Base-by-base conservation (phyloP, 345 rosid species). In the Anacardium occidentale region DNA sequence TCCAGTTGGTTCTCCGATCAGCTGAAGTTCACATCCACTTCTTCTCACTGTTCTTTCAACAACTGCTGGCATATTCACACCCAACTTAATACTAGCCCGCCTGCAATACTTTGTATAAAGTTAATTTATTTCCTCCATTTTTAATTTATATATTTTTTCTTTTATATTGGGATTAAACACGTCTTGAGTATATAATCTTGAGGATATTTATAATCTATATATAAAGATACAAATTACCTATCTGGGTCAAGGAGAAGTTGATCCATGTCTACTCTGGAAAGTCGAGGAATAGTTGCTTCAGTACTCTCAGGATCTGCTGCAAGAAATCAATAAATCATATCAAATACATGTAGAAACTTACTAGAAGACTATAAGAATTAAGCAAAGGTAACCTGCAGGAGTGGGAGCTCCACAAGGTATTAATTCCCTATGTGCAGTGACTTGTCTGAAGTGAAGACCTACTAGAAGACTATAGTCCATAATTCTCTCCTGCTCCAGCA, bases 391-490 rank as follows among this genome's bases (percentile, higher is more conserved):
- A 83, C 84, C 90, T 14, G 81, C 58, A 21, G 85, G 83, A 48
- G 89, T 76, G 13, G 68, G 72, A 75, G 85, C 75, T 78, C 83
- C 87, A 50, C 85, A 83, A 51, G 97, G 92, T 70, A 94, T 86
- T 45, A 94, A 71, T n/a, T 91, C 92, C 42, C 97, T 89, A 56
- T 80, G 77, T 3, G 77, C 74, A 5, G 96, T 71, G 63, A 29
- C 32, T 29, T 90, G 93, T 83, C 90, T 84, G 75, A 94, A 94
- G 63, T 91, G 95, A 80, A 94, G 92, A 50, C 98, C 98, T 50
- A 94, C 96, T 55, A 94, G 72, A 42, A 94, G 90, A 81, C 98
- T 94, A 48, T 94, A 94, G 78, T 94, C 98, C 98, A 94, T 94
- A 37, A 92, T 94, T 71, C 96, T 91, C 79, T 90, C 98, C 25